Base-by-base conservation (phyloP, 345 rosid species). In the sweet orange (Citrus sinensis) region DNA sequence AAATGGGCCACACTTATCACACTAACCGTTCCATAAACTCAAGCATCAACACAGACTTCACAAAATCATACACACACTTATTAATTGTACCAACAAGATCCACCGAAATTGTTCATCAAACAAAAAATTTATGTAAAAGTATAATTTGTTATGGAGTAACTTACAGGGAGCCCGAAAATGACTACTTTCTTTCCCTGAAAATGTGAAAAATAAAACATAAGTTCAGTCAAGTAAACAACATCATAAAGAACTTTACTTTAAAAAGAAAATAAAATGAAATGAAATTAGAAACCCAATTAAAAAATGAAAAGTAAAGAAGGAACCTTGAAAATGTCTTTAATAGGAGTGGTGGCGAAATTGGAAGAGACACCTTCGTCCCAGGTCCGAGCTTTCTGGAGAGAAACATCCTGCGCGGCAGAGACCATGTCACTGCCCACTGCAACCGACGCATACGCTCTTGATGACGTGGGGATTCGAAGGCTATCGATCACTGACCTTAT, bases 341-440 rank as follows among this genome's bases (percentile, higher is more conserved):
- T 51, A 56, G 94, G 89, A 39, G 94, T 89, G 74, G 95, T 87
- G 76, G 98, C 87, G 85, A 93, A 91, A 20, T 87, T 92, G 24
- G 94, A 90, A 19, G 94, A 89, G 77, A 91, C 92, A 11, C 92
- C 98, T 81, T 93, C 95, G 85, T 92, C 98, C 98, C 97, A 91
- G 84, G 73, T 81, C 16, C 97, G 89, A 79, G 97, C 93, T 85
- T 88, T 92, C 90, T 95, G 98, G 87, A 93, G 98, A 62, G 91
- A 86, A 46, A 92, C 93, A 69, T 78, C 86, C 0, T 92, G 87
- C 27, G 94, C 97, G 17, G 90, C 92, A 40, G 90, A 87, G 68
- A 92, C 88, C 62, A 92, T 66, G 78, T 92, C 95, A 3, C 83
- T 76, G 16, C 97, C 98, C 9, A 85, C 91, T 1, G 95, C 82